These are phyloP conservation scores for Citrus sinensis DNA, from an alignment of 345 rosid species.

Conservation along the genomic window DVS_A1.0 CM039164.1:3738001-3738500, in stretches of 20 bases:
- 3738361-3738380: constrained; percentile 66
- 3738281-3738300: constrained; percentile 22
- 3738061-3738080: constrained; percentile 27
- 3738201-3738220: constrained; percentile 14
- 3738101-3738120: constrained; percentile 59
- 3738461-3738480: constrained; percentile 31
- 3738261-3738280: constrained; percentile 27
- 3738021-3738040: constrained; percentile 47
- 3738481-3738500: constrained; percentile 36
- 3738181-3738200: constrained; percentile 22
- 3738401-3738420: constrained; percentile 73
- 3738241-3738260: constrained; percentile 21
- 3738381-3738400: constrained; percentile 65
- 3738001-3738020: constrained; percentile 74
- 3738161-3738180: constrained; percentile 46
- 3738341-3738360: constrained; percentile 55
- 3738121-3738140: constrained; percentile 56
- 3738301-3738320: constrained; percentile 35
- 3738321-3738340: constrained; percentile 50
- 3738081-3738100: constrained; percentile 33
- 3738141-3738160: constrained; percentile 49
- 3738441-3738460: constrained; percentile 32
- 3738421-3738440: constrained; percentile 56
- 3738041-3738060: constrained; percentile 28
- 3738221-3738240: constrained; percentile 27